A percentile compares a stretch with the other conserved stretches of the same genome.
phyloP scores from a whole-genome alignment of 2,329 filamentous ascomycete genomes.

The Neopestalotiopsis sp. region DNA sequence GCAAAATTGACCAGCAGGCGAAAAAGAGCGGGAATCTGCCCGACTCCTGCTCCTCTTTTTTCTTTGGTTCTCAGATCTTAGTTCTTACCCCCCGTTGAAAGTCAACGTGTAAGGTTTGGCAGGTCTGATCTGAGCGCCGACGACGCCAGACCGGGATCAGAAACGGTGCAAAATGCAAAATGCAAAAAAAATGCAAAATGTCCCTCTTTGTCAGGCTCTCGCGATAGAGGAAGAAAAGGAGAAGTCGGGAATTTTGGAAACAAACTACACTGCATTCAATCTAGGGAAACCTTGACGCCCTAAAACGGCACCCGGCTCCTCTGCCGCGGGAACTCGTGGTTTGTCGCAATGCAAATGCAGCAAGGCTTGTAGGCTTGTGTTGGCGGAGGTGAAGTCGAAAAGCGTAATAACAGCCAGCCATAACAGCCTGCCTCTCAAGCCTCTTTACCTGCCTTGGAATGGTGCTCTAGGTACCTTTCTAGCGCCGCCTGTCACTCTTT shows the following conservation, averaged over 20 bases:
- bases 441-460: no score
- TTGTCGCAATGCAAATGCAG: neutral
- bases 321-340: neutral
- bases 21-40: no score
- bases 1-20: neutral
- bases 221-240: neutral
- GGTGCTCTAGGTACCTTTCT: neutral
- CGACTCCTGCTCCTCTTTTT: no score
- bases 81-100: no score
- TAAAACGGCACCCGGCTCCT: neutral
- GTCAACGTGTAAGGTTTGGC: neutral
- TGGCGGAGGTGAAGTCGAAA: no score
- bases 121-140: neutral
- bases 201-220: neutral
- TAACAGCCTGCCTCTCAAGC: no score
- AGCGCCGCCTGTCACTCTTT: neutral
- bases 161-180: neutral
- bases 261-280: neutral
- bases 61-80: no score
- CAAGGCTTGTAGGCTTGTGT: neutral
- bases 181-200: neutral
- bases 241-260: neutral
- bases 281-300: neutral
- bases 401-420: no score
- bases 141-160: conserved; percentile 1